Base-by-base conservation (phyloP, 495 filamentous ascomycete species). In the Tetracladium marchalianum region DNA sequence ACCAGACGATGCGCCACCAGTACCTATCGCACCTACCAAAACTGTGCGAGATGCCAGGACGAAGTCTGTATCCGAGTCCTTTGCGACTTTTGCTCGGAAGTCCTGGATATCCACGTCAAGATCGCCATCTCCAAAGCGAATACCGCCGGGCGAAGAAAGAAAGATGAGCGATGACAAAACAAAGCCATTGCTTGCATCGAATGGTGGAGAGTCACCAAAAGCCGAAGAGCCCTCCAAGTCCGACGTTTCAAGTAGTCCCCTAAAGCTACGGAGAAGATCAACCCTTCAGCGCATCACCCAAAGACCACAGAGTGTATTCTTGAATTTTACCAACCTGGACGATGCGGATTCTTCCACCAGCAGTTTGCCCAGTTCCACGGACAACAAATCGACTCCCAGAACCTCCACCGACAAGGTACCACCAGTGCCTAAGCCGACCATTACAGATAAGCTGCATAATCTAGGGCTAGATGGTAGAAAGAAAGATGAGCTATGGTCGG, bases 401-500 rank as follows among this genome's bases (percentile, higher is more conserved):
- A 69, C 61, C 32, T 45, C 68, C 57, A 56, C 67, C 66, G 43
- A 72, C 50, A 57, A 71, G 61, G 68, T 77, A 11, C 72, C 75
- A 1, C 64, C 69, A 7, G 53, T 84, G 18, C 75, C 73, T 17
- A 73, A 66, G 54, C 76, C 66, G 35, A 73, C 72, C 41, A 83
- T 79, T 11, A 71, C 68, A 37, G 84, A 79, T 46, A 77, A 70
- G 59, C 69, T 78, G 52, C 70, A 53, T 31, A 59, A 39, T 43
- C 62, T 56, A 50, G 56, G 53, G 46, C 55, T 55, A 32, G 62
- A 65, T 54, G 70, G 49, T 56, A 69, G 48, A 59, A 72, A 48
- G 58, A 82, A 82, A 55, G 92, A 98, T 61, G 87, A 90, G 47
- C 70, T 97, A n/a, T 96, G 88, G 89, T 79, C 72, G 11, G 72